Conservation (phyloP, 1,139 yeast species). For the Blastobotrys petasosporus region DNA sequence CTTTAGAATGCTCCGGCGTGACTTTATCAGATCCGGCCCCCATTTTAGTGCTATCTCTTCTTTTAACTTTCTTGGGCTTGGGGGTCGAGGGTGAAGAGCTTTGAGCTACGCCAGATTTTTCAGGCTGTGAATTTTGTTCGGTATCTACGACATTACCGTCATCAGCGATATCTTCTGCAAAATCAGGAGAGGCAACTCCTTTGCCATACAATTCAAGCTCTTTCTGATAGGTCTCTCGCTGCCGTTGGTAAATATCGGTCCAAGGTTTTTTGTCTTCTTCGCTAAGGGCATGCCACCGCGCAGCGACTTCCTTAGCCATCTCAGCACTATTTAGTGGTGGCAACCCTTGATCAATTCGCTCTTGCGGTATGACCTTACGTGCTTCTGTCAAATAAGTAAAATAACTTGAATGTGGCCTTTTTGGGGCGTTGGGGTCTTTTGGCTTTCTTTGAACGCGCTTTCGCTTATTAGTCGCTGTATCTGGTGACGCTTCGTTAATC, state of each 20-base stretch:
- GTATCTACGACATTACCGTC: background rate
- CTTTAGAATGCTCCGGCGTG: background rate
- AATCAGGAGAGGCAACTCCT: conserved; percentile 30
- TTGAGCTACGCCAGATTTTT: too few relatives aligned
- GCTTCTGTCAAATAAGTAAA: conserved; percentile 58
- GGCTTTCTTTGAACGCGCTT: conserved; percentile 37
- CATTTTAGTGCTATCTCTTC: background rate
- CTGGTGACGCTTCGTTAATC: conserved; percentile 11
- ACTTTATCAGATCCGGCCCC: background rate
- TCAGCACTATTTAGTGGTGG: conserved; percentile 67
- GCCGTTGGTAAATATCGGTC: conserved; percentile 66
- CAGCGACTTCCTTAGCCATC: conserved; percentile 70
- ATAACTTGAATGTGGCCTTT: conserved; percentile 66
- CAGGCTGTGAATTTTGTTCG: too few relatives aligned
- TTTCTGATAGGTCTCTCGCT: conserved; percentile 56
- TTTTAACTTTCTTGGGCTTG: conserved; percentile 1
- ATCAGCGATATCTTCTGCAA: conserved; percentile 12
- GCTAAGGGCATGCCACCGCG: conserved; percentile 66
- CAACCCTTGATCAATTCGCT: conserved; percentile 52
- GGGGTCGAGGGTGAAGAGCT: background rate
- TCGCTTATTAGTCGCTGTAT: conserved; percentile 40
- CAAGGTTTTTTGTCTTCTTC: conserved; percentile 67
- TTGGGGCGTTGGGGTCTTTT: conserved; percentile 49
- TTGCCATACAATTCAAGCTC: conserved; percentile 60
- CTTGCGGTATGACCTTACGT: conserved; percentile 46